Base-by-base conservation (phyloP, 495 filamentous ascomycete genomes). In the Hypomontagnella monticulosa region DNA sequence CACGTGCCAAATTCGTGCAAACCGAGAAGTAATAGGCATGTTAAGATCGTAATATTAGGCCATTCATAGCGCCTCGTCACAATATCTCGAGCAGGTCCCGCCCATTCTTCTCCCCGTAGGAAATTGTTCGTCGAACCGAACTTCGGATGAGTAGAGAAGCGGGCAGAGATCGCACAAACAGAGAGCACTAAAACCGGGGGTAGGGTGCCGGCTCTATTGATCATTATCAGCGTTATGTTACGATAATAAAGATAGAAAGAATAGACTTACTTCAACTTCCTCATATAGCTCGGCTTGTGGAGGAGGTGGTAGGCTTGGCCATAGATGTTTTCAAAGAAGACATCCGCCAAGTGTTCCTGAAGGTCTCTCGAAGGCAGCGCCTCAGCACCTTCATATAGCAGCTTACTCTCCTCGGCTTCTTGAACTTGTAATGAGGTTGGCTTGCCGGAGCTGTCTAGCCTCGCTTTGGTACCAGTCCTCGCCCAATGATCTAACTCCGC, bases 1-100 rank as follows among this genome's bases (percentile, higher is more conserved):
- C 95, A 97, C 41, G 95, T 97, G 27, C 95, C 95, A 67, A 99
- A 97, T 70, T 97, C 93, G 71, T 99, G 95, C 46, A 99, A 79
- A 11, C 93, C 93, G 44, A 99, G 82, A 12, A 98, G 85, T 14
- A 97, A 70, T 53, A 96, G 87, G 16, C 93, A 93, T 11, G 93
- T 96, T 27, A 99, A 78, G 23, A 95, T 97, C 2, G 93, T 97
- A 52, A 99, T 96, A 69, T 97, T 99, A 0, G 95, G 94, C 75
- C 92, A 91, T 75, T 97, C 93, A 67, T 96, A 97, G 55, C 92
- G 84, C 67, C 87, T 91, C 37, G 93, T 79, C 33, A 93, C 86
- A 61, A 97, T 95, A 49, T 92, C 88, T 38, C 93, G 86, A 16
- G 94, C 94, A 30, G 90, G 87, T 16, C 84, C 84, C 18, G 93